A percentile compares a stretch with the other conserved stretches of the same genome.
These are phyloP conservation scores for Daldinia decipiens DNA, from an alignment of 495 filamentous ascomycete genomes.

Conservation along the genomic window DNA sequence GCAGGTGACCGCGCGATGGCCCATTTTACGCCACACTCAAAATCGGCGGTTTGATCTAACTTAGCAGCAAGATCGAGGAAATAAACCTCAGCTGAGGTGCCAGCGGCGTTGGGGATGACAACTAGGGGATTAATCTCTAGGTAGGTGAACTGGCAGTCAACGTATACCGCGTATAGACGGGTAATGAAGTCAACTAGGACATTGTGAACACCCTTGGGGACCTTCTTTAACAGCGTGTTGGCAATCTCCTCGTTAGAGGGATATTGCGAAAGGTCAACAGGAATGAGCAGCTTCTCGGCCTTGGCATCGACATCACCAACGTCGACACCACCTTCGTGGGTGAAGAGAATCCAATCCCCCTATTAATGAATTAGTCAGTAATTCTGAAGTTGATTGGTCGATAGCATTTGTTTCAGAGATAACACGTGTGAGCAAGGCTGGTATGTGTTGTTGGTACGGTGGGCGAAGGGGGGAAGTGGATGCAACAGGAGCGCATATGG, in stretches of 20 bases:
- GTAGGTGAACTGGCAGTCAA: slow-evolving; percentile 99
- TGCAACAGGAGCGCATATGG: slow-evolving; percentile 50
- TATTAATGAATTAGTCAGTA: slow-evolving; percentile 58
- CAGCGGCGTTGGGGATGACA: slow-evolving; percentile 92
- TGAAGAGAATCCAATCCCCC: slow-evolving; percentile 99
- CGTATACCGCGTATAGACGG: slow-evolving; percentile 77
- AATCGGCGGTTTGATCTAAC: slow-evolving; percentile 98
- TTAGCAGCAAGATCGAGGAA: slow-evolving; percentile 99
- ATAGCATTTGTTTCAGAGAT: slow-evolving; percentile 20
- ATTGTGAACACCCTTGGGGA: slow-evolving; percentile 94
- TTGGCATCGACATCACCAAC: slow-evolving; percentile 99
- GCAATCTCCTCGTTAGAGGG: slow-evolving; percentile 97
- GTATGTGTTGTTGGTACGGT: slow-evolving; percentile 24
- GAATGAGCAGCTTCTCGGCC: slow-evolving; percentile 97
- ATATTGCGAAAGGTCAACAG: slow-evolving; percentile 93
- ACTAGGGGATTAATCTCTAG: slow-evolving; percentile 99
- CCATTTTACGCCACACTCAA: slow-evolving; percentile 99
- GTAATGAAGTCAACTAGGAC: slow-evolving; percentile 98
- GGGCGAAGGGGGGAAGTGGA: slow-evolving; percentile 42
- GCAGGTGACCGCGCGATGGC: slow-evolving; percentile 89
- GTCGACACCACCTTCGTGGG: slow-evolving; percentile 98
- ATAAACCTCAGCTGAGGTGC: slow-evolving; percentile 92
- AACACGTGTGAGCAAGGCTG: slow-evolving; percentile 32
- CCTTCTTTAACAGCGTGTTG: slow-evolving; percentile 82
- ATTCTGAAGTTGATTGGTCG: slow-evolving; percentile 20